Conservation (phyloP, 371 early-diverging fungal species). For the Syncephalastrum monosporum region DNA sequence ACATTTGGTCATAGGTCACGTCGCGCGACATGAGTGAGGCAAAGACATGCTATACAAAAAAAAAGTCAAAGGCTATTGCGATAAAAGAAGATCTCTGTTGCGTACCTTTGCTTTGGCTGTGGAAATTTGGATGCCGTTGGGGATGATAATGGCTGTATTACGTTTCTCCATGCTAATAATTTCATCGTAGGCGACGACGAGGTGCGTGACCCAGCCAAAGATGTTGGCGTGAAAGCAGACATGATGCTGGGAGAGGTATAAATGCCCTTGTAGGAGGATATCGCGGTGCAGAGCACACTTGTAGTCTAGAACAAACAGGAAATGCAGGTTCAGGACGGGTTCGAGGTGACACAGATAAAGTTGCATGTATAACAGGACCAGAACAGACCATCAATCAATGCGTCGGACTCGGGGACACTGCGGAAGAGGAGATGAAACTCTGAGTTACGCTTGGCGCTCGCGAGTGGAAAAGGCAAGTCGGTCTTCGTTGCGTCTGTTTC, state of each 20-base stretch:
- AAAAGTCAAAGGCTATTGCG: neutral
- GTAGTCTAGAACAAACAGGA: constrained; percentile 56
- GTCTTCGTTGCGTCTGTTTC: neutral
- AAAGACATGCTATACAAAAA: constrained; percentile 52
- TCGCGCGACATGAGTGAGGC: constrained; percentile 75
- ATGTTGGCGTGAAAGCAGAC: constrained; percentile 93
- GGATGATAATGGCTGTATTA: constrained; percentile 77
- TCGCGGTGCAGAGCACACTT: constrained; percentile 91
- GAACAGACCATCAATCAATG: constrained; percentile 55
- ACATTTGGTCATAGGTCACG: constrained; percentile 58
- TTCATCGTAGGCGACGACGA: constrained; percentile 74
- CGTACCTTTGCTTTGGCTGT: constrained; percentile 59
- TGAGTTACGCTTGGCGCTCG: constrained; percentile 48
- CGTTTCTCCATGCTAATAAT: constrained; percentile 76
- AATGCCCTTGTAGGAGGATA: constrained; percentile 86
- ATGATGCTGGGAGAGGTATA: constrained; percentile 83
- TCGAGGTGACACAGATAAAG: constrained; percentile 1
- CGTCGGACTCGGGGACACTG: constrained; percentile 61
- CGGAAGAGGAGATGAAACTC: constrained; percentile 66
- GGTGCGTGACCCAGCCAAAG: constrained; percentile 91
- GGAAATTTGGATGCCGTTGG: constrained; percentile 76
- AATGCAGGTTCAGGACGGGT: constrained; percentile 3
- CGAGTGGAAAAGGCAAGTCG: constrained; percentile 12
- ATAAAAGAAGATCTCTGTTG: neutral
- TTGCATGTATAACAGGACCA: neutral